Base-by-base conservation (phyloP, 345 rosid genomes). In the Raphanus raphanistrum region DNA sequence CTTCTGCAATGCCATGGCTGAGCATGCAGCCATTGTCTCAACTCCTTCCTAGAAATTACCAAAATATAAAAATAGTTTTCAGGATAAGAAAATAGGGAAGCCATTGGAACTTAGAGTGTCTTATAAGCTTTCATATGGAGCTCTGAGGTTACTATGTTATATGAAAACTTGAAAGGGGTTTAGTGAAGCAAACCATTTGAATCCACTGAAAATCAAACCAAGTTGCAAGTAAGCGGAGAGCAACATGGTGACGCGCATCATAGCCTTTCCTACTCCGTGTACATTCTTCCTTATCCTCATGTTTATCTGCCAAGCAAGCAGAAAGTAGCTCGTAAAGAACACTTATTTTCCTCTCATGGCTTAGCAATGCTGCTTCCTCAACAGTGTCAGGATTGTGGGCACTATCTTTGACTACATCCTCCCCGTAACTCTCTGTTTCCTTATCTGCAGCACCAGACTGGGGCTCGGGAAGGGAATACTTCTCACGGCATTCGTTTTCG, bases 211-310 rank as follows among this genome's bases (percentile, higher is more conserved):
- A 70, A 71, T 91, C 90, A 70, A 92, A 84, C 98, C 99, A 95
- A 68, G 90, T 84, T 35, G 98, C 87, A 74, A 95, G 84, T 83
- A 90, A 83, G 64, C 98, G 85, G 71, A 91, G 70, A 72, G 98
- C 92, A 80, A 86, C 94, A 66, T 96, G 96, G 82, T 95, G 98
- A 8, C 98, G 88, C 50, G 98, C 92, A 84, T 95, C 98, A 87
- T 90, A 95, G 58, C 98, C 96, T 57, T 88, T 91, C 83, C 96
- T 95, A 71, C 52, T 76, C 32, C 81, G 80, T 31, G 85, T 75
- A 77, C 77, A 70, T 68, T 81, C 84, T 61, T 86, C 87, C 21
- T 79, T 74, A 38, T 85, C 86, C 60, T 86, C 90, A 60, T 73
- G 80, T 60, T 76, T 82, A 82, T 95, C 92, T 2, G 98, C 90